Evolutionary conservation across 225 moss, liverwort and hornwort species (phyloP), one percentile per base, ranked within the genome.

Genomic region (Asterella californica): DNA sequence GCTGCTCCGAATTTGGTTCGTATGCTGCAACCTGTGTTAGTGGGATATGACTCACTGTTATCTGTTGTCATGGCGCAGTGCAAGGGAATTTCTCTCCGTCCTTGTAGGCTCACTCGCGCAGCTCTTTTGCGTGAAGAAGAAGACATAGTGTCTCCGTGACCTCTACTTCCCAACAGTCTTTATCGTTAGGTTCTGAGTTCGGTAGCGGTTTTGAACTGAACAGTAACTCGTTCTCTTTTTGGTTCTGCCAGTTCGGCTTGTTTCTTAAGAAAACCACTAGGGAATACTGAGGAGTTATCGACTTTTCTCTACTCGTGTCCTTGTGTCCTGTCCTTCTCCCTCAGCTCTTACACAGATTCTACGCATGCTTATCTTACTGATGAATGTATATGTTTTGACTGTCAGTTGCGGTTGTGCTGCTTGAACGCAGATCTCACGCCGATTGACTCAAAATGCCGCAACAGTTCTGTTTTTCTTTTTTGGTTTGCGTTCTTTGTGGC

Each of bases 1-100:
- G 96, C 96, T 70, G 96, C 96, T 72, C 96, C 96, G 78, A 96
- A 94, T 87, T 71, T 96, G 96, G 95, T 96, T 85, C 47, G 46
- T 55, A 48, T 30, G 67, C 9, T 34, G 19, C 25, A 61, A 2
- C 11, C n/a, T 25, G 9, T 27, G 27, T 9, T n/a, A n/a, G 61
- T 3, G 17, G 52, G 52, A 52, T 6, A 17, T 52, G 12, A 4
- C 61, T 21, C n/a, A 21, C 1, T 61, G 19, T 59, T 61, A 25
- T 61, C 27, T 27, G 5, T 27, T 25, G 7, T 59, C 24, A 25
- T 21, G 11, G 59, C 9, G 4, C 9, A n/a, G n/a, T 25, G n/a
- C 25, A 11, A 25, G n/a, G 61, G 3, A 27, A 8, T 61, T 25
- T 27, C 10, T 61, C n/a, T 6, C 0, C 1, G 10, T 25, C n/a